A percentile compares a stretch with the other conserved stretches of the same genome.
phyloP scores from a whole-genome alignment of 2,329 filamentous ascomycete species.

The Didymella arachidicola region DNA sequence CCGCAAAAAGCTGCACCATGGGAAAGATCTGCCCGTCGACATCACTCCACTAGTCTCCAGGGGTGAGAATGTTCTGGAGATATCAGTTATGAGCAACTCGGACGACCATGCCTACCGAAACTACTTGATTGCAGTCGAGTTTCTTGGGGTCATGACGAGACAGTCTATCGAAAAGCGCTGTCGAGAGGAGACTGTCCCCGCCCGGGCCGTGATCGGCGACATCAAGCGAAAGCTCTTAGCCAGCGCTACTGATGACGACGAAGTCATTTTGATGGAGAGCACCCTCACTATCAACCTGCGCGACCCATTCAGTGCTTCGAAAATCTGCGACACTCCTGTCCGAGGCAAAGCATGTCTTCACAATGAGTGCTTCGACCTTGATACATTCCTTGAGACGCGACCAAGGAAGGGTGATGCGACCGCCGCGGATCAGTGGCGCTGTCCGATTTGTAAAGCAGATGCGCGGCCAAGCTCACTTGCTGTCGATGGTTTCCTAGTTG shows the following conservation, averaged over 20 bases:
- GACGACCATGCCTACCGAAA: slow-evolving; percentile 49
- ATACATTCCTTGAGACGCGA: slow-evolving; percentile 71
- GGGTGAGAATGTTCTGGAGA: slow-evolving; percentile 69
- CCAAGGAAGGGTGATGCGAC: slow-evolving; percentile 32
- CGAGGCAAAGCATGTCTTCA: slow-evolving; percentile 76
- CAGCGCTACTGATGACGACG: slow-evolving; percentile 56
- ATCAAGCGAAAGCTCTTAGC: slow-evolving; percentile 64
- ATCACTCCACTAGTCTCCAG: slow-evolving; percentile 66
- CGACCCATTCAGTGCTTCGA: slow-evolving; percentile 56
- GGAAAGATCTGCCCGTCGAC: slow-evolving; percentile 78
- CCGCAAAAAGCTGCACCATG: slow-evolving; percentile 74
- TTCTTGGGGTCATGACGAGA: slow-evolving; percentile 64
- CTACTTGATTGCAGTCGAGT: slow-evolving; percentile 75
- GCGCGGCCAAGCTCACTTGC: slow-evolving; percentile 75
- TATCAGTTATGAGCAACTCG: slow-evolving; percentile 50
- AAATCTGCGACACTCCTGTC: slow-evolving; percentile 73
- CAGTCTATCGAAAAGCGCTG: slow-evolving; percentile 47
- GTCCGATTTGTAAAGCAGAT: slow-evolving; percentile 81
- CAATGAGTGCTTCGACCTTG: slow-evolving; percentile 87
- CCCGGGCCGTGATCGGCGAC: slow-evolving; percentile 60
- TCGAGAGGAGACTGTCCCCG: slow-evolving; percentile 47
- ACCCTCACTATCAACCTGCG: slow-evolving; percentile 55
- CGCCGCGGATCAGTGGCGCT: slow-evolving; percentile 78
- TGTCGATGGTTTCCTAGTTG: slow-evolving; percentile 75
- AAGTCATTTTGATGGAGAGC: slow-evolving; percentile 53